Evolutionary conservation across 345 rosid species (phyloP).

Genomic region (Fremontodendron californicum): DNA sequence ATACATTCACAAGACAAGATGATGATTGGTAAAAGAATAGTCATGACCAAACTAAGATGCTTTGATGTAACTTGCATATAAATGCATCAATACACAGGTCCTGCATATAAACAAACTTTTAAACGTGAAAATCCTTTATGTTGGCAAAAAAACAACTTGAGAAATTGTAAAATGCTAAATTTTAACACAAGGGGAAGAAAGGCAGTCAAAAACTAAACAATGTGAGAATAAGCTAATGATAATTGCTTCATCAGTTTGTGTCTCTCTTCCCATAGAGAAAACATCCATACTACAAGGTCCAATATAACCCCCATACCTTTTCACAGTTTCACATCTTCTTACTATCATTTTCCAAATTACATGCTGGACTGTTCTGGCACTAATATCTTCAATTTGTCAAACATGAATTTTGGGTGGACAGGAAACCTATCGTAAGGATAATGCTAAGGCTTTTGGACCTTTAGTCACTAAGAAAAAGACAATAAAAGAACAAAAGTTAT

Average conservation of each 20-base stretch:
- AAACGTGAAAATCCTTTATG: not conserved
- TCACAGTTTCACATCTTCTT: not conserved
- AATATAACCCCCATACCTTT: too few relatives aligned
- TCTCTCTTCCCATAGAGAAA: not conserved
- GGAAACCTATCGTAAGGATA: not conserved
- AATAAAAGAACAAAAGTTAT: not conserved
- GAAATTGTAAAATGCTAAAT: not conserved
- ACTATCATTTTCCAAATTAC: not conserved
- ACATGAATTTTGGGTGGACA: not conserved
- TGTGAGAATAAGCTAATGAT: not conserved
- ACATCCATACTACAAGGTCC: too few relatives aligned
- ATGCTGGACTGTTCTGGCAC: not conserved
- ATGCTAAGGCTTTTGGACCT: not conserved
- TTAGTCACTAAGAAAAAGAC: not conserved
- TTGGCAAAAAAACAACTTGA: not conserved
- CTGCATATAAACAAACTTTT: not conserved
- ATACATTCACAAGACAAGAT: not conserved
- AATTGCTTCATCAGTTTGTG: not conserved
- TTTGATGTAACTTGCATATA: not conserved
- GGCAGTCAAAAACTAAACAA: not conserved
- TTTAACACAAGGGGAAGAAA: not conserved
- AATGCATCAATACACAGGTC: not conserved
- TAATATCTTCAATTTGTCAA: not conserved
- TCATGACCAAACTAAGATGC: not conserved
- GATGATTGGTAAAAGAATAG: not conserved